These are phyloP conservation scores for Picea glauca DNA, from an alignment of 75 land plant species.

Conservation along the genomic window DNA sequence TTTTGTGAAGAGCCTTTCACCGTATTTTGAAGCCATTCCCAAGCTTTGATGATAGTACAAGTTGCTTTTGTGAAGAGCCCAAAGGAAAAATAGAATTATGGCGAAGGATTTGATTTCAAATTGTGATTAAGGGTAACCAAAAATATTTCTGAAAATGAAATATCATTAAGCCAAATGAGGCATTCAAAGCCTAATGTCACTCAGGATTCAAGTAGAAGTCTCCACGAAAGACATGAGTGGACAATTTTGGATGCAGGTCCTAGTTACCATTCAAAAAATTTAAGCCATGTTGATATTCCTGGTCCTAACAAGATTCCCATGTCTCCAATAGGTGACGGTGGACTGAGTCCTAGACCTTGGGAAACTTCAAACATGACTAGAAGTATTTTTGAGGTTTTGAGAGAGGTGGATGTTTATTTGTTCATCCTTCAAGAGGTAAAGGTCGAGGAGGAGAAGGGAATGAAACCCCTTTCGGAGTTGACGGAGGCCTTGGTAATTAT, in stretches of 20 bases:
- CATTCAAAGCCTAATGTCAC: background rate
- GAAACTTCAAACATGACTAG: slow-evolving; percentile 17
- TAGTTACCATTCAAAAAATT: background rate
- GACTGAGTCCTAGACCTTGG: background rate
- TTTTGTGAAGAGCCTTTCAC: slow-evolving; percentile 8
- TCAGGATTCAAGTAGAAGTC: slow-evolving; percentile 3
- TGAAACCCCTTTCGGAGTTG: slow-evolving; percentile 67
- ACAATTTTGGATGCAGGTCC: background rate
- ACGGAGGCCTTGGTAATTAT: slow-evolving; percentile 70
- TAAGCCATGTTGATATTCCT: background rate
- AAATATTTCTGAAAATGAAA: slow-evolving; percentile 73
- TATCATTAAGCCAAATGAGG: slow-evolving; percentile 32
- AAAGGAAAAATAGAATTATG: background rate
- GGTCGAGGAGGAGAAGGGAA: slow-evolving; percentile 70
- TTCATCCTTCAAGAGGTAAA: slow-evolving; percentile 76
- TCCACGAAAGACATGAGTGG: background rate
- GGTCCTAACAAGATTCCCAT: background rate
- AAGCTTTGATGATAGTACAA: background rate
- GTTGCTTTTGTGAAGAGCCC: background rate
- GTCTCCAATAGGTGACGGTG: background rate
- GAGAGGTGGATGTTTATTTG: slow-evolving; percentile 63
- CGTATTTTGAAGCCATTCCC: slow-evolving; percentile 53
- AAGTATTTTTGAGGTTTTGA: slow-evolving; percentile 56
- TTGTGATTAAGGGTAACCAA: slow-evolving; percentile 64
- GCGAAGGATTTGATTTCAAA: slow-evolving; percentile 9